Evolutionary conservation across 2,329 filamentous ascomycete genomes (phyloP), one percentile per base, ranked within the genome.

Genomic region (Aspergillus glaucus): DNA sequence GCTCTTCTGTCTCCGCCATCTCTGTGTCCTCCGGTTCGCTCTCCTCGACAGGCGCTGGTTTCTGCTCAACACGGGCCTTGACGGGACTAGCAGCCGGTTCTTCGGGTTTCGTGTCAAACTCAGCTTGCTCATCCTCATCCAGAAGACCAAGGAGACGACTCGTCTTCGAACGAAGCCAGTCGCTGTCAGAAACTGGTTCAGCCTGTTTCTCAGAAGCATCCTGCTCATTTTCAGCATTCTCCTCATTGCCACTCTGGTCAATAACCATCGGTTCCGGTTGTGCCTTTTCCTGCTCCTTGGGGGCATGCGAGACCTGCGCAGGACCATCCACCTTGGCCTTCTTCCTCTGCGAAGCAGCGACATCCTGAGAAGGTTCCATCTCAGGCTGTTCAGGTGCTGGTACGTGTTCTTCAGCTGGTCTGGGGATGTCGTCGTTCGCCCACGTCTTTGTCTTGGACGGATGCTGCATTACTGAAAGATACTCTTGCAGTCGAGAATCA

Each of bases 131-230:
- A 50, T 71, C 85, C 40, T 88, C 86, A 59, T 95, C 88, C 47
- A 91, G 77, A 24, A 97, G 75, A 65, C 92, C 93, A 45, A 96
- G 77, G 44, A 95, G 74, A 60, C 92, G 81, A 70, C 85, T 96
- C 12, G 91, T 97, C 58, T 87, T 83, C 54, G 87, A 92, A 50
- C 92, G 84, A 58, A 96, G 76, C 93, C 93, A 98, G 68, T 97
- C 91, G 52, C 85, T 83, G 70, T 96, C 90, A 19, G 86, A 85
- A 42, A 71, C 65, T 28, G 67, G 66, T 30, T 63, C 63, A 21
- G 65, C 61, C 44, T 63, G 61, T 19, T 57, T 63, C 48, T 57
- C 60, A 50, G 52, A 40, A 22, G 59, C 55, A 22, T 59, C 54
- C 19, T 58, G 49, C 34, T 56, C 52, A 17, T 24, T 32, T 9